Evolutionary conservation across 2,329 filamentous ascomycete species (phyloP).

Genomic region (Ophiostoma australiae): DNA sequence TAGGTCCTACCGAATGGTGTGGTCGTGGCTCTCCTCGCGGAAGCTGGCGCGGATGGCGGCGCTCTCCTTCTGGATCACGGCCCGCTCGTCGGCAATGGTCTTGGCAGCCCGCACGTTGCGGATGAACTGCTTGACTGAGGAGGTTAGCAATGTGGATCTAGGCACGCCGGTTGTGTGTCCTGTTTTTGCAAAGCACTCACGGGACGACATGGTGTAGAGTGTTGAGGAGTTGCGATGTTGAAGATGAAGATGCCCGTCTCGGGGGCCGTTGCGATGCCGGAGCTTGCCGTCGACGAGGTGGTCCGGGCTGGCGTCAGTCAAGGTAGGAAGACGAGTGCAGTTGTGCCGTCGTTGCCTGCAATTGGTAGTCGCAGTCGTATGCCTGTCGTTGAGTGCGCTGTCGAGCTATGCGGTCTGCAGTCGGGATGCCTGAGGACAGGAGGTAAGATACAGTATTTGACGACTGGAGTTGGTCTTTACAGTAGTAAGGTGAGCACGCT

Average conservation of each 20-base stretch:
- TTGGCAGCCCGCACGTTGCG: slow-evolving; percentile 97
- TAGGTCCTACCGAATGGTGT: slow-evolving; percentile 66
- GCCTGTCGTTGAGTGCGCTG: neutral
- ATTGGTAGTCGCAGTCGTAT: neutral
- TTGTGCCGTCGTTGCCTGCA: neutral
- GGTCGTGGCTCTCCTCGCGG: slow-evolving; percentile 91
- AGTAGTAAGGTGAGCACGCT: neutral
- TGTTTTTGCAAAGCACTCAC: slow-evolving; percentile 21
- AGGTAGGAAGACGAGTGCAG: neutral
- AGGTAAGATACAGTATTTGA: neutral
- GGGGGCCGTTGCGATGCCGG: slow-evolving; percentile 10
- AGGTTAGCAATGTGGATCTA: too few species aligned
- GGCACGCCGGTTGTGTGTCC: too few species aligned
- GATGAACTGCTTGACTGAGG: slow-evolving; percentile 97
- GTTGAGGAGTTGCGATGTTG: neutral
- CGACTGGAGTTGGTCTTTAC: slow-evolving; percentile 1
- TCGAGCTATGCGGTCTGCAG: slow-evolving; percentile 1
- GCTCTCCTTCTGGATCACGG: slow-evolving; percentile 98
- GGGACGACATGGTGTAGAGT: slow-evolving; percentile 26
- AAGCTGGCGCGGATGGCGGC: slow-evolving; percentile 96
- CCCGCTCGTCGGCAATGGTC: slow-evolving; percentile 96
- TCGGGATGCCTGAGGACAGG: slow-evolving; percentile 2
- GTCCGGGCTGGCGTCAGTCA: neutral
- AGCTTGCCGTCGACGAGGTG: neutral
- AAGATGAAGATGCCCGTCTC: slow-evolving; percentile 20